A percentile compares a stretch with the other conserved stretches of the same genome.
Conservation (phyloP, 768 basidiomycete species). For the Collybia sp. region DNA sequence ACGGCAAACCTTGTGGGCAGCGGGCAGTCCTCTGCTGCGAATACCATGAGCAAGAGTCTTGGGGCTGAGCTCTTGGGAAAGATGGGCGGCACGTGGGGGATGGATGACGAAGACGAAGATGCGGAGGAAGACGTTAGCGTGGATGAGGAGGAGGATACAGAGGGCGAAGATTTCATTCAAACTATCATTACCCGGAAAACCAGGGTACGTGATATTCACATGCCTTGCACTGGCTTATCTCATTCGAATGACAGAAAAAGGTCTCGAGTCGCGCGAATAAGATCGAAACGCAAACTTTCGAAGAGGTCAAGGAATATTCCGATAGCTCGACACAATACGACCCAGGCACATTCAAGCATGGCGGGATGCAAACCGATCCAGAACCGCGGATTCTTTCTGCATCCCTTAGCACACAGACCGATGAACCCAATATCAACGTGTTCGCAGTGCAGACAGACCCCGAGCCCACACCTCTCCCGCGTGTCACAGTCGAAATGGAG, state of each 20-base stretch:
- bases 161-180: slow-evolving; percentile 74
- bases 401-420: slow-evolving; percentile 57
- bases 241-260: slow-evolving; percentile 39
- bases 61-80: slow-evolving; percentile 69
- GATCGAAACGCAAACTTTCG: slow-evolving; percentile 43
- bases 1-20: slow-evolving; percentile 32
- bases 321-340: slow-evolving; percentile 75
- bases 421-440: slow-evolving; percentile 23
- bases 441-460: slow-evolving; percentile 28
- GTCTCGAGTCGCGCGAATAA: slow-evolving; percentile 58
- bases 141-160: slow-evolving; percentile 50
- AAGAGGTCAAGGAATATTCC: slow-evolving; percentile 71
- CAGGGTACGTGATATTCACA: slow-evolving; percentile 37
- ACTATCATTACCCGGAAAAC: slow-evolving; percentile 87
- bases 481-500: slow-evolving; percentile 47
- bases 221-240: slow-evolving; percentile 3
- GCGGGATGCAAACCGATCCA: slow-evolving; percentile 59
- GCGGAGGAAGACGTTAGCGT: slow-evolving; percentile 30
- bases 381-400: slow-evolving; percentile 41
- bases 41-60: slow-evolving; percentile 66
- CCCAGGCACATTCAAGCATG: slow-evolving; percentile 41
- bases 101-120: slow-evolving; percentile 32
- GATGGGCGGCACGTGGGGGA: slow-evolving; percentile 43
- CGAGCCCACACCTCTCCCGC: slow-evolving; percentile 28
- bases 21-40: slow-evolving; percentile 42